Base-by-base conservation (phyloP, 2,329 filamentous ascomycete genomes). In the Chaetomium globosum region DNA sequence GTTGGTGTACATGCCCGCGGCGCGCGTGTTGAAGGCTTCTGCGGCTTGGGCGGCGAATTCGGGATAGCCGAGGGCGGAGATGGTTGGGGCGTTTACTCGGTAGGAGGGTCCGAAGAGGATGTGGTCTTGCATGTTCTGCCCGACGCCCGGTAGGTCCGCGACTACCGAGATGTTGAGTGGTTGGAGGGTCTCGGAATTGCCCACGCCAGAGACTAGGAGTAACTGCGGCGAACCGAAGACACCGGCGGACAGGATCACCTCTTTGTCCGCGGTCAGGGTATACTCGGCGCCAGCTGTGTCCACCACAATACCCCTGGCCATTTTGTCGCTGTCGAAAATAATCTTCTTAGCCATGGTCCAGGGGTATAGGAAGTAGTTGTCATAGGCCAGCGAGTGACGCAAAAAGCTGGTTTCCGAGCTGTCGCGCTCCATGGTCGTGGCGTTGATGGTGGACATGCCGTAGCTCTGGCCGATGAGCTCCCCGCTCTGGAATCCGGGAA, bases 91-190 rank as follows among this genome's bases (percentile, higher is more conserved):
- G 43, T 48, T 48, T 6, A 48, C 43, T 4, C n/a, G 43, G 19
- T 48, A 48, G 5, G 43, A n/a, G 12, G n/a, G 19, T 1, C 19
- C 19, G 19, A n/a, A n/a, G 54, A 28, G 19, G 21, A 57, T 57
- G 56, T 43, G 28, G 46, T 59, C 57, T 19, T 51, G 57, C 19
- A 59, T n/a, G 57, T 46, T 46, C 30, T 79, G 81, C n/a, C 87
- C 87, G 10, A 89, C 85, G 54, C 85, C 86, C 0, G 85, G 85
- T 1, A 83, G 77, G 70, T 88, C 79, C 0, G 77, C 75, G 54
- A 87, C 70, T 7, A 86, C 79, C 0, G 80, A 75, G 65, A 88
- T 87, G 33, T 76, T 73, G 68, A 81, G 69, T 36, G 68, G 59
- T 23, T 70, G 51, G 19, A 80, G 72, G 28, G 74, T 72, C 1